Percentiles rank a stretch among this genome's conserved stretches.
Conservation (phyloP, 306 rosid species). For the Cercis canadensis region DNA sequence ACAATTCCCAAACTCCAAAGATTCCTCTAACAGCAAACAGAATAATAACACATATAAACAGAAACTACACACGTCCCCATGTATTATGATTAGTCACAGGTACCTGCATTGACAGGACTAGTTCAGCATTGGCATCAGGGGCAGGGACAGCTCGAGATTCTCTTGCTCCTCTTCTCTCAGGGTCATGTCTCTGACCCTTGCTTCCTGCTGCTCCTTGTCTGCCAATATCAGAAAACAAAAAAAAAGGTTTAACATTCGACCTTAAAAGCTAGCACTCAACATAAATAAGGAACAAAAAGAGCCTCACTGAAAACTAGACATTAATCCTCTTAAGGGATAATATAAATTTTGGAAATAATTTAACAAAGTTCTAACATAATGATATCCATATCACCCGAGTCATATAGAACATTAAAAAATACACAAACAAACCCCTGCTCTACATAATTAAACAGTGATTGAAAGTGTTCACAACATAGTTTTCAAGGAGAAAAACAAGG, state of each 20-base stretch:
- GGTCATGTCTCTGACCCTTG: slow-evolving; percentile 82
- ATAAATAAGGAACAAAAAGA: slow-evolving; percentile 4
- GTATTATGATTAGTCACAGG: slow-evolving; percentile 12
- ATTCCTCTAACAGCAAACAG: background rate
- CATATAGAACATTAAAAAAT: no score
- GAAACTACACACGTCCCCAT: background rate
- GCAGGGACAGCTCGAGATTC: slow-evolving; percentile 96
- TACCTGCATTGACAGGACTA: slow-evolving; percentile 94
- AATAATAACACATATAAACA: background rate
- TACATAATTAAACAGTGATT: no score
- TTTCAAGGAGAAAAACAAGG: no score
- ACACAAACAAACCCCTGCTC: no score
- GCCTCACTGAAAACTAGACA: background rate
- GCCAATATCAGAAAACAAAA: slow-evolving; percentile 38
- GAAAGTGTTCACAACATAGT: no score
- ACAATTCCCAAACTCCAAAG: slow-evolving; percentile 13
- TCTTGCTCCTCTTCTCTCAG: slow-evolving; percentile 74
- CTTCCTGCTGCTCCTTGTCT: slow-evolving; percentile 92
- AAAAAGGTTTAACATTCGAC: slow-evolving; percentile 13
- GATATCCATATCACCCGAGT: background rate
- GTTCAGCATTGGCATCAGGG: slow-evolving; percentile 99
- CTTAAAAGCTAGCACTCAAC: slow-evolving; percentile 13
- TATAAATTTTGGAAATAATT: background rate
- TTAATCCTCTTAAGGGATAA: background rate
- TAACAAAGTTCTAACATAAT: background rate